Conservation (phyloP, 495 filamentous ascomycete genomes). For the Penicillium daleae region DNA sequence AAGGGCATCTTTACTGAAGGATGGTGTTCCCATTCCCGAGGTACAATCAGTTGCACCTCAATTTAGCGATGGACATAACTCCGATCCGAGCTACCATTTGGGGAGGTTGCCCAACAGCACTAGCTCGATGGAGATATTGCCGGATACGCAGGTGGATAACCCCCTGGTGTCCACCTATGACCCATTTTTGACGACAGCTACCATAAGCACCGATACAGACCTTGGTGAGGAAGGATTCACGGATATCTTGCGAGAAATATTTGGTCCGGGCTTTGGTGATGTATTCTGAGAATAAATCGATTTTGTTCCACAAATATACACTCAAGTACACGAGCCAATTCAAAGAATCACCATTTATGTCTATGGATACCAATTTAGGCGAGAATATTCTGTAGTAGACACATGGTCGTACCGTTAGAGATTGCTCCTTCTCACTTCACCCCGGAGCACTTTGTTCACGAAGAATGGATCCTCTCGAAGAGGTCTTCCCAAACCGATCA, state of each 20-base stretch:
- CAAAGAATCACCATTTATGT: background rate
- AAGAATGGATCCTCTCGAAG: conserved; percentile 23
- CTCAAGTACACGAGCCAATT: background rate
- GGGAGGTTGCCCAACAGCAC: background rate
- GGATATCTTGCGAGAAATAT: conserved; percentile 31
- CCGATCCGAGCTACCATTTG: background rate
- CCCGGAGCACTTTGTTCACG: conserved; percentile 18
- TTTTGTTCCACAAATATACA: background rate
- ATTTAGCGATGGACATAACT: background rate
- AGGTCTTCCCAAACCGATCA: conserved; percentile 22
- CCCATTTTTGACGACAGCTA: conserved; percentile 22
- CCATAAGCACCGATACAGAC: conserved; percentile 9
- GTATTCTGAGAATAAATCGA: conserved; percentile 15
- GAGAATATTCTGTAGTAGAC: background rate
- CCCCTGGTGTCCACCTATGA: conserved; percentile 19
- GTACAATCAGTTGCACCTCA: background rate
- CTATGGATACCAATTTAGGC: background rate
- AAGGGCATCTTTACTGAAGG: conserved; percentile 8
- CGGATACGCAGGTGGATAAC: background rate
- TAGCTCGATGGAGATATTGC: background rate
- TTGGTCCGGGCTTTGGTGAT: conserved; percentile 27
- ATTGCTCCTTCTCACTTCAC: conserved; percentile 15
- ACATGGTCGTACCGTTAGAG: background rate
- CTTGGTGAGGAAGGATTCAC: conserved; percentile 27
- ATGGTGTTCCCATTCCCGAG: background rate